phyloP scores from a whole-genome alignment of 768 basidiomycete genomes.

The Serpula lacrymans region DNA sequence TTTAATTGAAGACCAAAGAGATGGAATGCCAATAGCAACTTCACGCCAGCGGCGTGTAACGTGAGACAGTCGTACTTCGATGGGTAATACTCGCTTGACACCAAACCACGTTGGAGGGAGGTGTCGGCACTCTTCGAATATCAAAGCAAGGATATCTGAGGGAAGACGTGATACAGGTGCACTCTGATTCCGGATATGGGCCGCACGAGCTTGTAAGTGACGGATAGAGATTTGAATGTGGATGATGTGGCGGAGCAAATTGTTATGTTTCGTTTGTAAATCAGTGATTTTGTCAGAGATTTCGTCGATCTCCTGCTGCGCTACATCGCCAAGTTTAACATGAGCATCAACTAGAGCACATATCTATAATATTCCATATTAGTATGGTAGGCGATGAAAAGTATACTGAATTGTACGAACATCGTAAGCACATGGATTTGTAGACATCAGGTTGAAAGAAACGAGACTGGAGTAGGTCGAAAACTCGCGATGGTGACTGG shows the following conservation, averaged over 20 bases:
- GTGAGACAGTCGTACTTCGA: slow-evolving; percentile 33
- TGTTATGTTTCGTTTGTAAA: slow-evolving; percentile 20
- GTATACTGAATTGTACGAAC: no score
- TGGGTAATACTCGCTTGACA: slow-evolving; percentile 22
- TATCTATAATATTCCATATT: no score
- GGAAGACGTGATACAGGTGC: slow-evolving; percentile 27
- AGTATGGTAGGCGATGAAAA: no score
- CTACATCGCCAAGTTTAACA: slow-evolving; percentile 16
- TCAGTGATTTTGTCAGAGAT: slow-evolving; percentile 17
- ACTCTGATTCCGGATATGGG: slow-evolving; percentile 27
- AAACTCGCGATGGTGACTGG: no score
- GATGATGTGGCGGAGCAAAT: slow-evolving; percentile 19
- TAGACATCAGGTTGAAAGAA: no score
- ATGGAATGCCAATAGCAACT: slow-evolving; percentile 30
- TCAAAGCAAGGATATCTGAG: slow-evolving; percentile 30
- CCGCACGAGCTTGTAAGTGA: slow-evolving; percentile 27
- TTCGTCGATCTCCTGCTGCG: slow-evolving; percentile 22
- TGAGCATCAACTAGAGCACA: no score
- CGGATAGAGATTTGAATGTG: slow-evolving; percentile 24
- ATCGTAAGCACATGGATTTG: no score
- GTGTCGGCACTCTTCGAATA: slow-evolving; percentile 28
- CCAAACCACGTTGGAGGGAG: slow-evolving; percentile 24
- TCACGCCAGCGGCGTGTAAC: slow-evolving; percentile 33
- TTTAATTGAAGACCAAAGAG: slow-evolving; percentile 33
- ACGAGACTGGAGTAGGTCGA: no score